Evolutionary conservation across 495 filamentous ascomycete genomes (phyloP), one percentile per base, ranked within the genome.

Genomic region (Penicillium egyptiacum): DNA sequence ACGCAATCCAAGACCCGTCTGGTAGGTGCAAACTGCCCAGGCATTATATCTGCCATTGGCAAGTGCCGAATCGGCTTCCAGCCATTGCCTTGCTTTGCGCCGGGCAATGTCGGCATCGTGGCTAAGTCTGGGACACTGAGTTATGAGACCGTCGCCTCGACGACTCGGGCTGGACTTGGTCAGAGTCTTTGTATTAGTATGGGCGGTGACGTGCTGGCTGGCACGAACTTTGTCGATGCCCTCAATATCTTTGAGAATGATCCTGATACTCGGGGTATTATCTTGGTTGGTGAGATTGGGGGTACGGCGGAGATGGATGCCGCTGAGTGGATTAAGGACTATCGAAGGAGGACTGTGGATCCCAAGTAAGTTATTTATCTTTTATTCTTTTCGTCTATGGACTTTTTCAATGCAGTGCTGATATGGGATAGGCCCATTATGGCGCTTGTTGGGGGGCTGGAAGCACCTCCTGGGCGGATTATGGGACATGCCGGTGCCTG

Each of bases 401-500:
- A 23, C 45, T 8, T 51, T 56, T 23, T 39, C n/a, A 30, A n/a
- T 39, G 6, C n/a, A 10, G 20, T 19, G 16, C 45, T 30, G 19
- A 48, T n/a, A 9, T 25, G 14, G 23, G n/a, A 11, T 58, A 92
- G 88, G 62, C 91, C 91, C 0, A 89, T 96, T 23, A 85, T 90
- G 66, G 92, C 86, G 37, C 76, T 95, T 9, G 75, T 96, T 42
- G 90, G 84, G 26, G 91, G 92, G 1, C 64, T 86, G 31, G 72
- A 84, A 33, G 88, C 89, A 33, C 78, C 80, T 7, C 71, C 77
- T 16, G 87, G 88, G 1, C 80, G 81, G n/a, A 80, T 91, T 33
- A 94, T 96, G 91, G 92, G 92, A 19, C 92, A 96, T 71, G 88
- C 90, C 14, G 92, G 92, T 16, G 92, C 92, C 31, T 89, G 90